Percentiles rank a stretch among this genome's conserved stretches.
Conservation (phyloP, 495 filamentous ascomycete species). For the Halenospora varia region DNA sequence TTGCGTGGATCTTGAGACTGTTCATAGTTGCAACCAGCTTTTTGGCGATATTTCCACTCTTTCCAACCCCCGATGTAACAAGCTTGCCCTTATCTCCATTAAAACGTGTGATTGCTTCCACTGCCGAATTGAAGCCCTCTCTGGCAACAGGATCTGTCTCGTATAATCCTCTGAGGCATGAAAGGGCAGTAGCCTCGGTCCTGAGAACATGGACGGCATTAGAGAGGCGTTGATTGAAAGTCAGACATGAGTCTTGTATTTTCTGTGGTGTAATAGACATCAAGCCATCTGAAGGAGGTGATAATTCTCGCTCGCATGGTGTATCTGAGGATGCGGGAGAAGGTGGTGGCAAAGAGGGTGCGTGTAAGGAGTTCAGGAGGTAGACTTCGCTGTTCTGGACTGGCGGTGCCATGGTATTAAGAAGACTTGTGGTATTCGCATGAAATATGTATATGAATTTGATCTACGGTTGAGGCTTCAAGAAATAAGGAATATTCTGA, state of each 20-base stretch:
- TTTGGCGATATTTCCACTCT: conserved; percentile 87
- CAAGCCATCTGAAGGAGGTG: conserved; percentile 36
- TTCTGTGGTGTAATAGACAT: conserved; percentile 19
- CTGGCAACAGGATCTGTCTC: conserved; percentile 65
- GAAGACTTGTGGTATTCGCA: no score
- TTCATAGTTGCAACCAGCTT: conserved; percentile 94
- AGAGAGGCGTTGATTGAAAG: conserved; percentile 25
- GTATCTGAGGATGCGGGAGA: conserved; percentile 49
- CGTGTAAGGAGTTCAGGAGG: conserved; percentile 36
- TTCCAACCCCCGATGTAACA: conserved; percentile 86
- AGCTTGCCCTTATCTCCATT: conserved; percentile 67
- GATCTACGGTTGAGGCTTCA: no score
- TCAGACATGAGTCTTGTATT: conserved; percentile 2
- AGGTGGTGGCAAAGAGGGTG: conserved; percentile 38
- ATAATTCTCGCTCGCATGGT: conserved; percentile 35
- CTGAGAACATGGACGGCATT: conserved; percentile 72
- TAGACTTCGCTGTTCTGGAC: conserved; percentile 54
- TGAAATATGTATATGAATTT: no score
- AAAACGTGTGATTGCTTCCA: conserved; percentile 60
- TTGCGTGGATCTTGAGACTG: conserved; percentile 71
- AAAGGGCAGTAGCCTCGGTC: conserved; percentile 79
- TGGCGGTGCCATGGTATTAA: no score
- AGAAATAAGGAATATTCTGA: no score
- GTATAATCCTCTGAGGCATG: conserved; percentile 70
- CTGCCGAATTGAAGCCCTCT: conserved; percentile 66